Evolutionary conservation across 306 rosid species (phyloP).

Genomic region (Citrullus colocynthis): DNA sequence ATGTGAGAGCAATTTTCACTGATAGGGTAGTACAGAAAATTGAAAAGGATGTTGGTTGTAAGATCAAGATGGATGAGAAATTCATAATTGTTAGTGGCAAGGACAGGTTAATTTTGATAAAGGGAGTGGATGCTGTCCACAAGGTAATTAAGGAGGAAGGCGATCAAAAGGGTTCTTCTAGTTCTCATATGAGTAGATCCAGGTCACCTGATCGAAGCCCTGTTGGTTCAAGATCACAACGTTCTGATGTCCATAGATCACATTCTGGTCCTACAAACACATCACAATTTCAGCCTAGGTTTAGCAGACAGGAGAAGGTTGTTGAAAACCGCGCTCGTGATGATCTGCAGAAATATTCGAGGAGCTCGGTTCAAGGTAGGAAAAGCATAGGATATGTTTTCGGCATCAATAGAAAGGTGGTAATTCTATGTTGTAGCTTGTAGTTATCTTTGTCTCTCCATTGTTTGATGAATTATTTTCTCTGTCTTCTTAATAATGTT

Average conservation of each 20-base stretch:
- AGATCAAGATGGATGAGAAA: constrained; percentile 87
- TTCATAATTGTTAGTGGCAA: constrained; percentile 86
- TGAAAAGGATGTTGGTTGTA: constrained; percentile 86
- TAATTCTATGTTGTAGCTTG: constrained; percentile 54
- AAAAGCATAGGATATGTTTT: constrained; percentile 72
- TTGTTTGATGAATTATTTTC: constrained; percentile 4
- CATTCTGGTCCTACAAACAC: constrained; percentile 56
- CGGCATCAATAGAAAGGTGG: constrained; percentile 63
- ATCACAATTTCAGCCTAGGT: constrained; percentile 60
- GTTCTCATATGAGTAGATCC: constrained; percentile 55
- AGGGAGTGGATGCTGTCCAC: constrained; percentile 94
- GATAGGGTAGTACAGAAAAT: constrained; percentile 69
- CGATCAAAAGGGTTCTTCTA: constrained; percentile 53
- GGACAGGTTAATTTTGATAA: constrained; percentile 67
- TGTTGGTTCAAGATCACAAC: constrained; percentile 43
- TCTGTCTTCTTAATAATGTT: constrained; percentile 24
- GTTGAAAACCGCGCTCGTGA: constrained; percentile 64
- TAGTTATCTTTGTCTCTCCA: constrained; percentile 12
- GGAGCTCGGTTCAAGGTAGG: constrained; percentile 99
- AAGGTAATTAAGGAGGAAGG: constrained; percentile 71
- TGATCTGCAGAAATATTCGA: constrained; percentile 57
- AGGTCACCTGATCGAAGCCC: constrained; percentile 95
- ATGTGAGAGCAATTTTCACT: constrained; percentile 57
- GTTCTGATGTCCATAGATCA: constrained; percentile 64
- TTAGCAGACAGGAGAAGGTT: constrained; percentile 71